Evolutionary conservation across 768 basidiomycete species (phyloP), one percentile per base, ranked within the genome.

Genomic region (Cantharellus cinnabarinus): DNA sequence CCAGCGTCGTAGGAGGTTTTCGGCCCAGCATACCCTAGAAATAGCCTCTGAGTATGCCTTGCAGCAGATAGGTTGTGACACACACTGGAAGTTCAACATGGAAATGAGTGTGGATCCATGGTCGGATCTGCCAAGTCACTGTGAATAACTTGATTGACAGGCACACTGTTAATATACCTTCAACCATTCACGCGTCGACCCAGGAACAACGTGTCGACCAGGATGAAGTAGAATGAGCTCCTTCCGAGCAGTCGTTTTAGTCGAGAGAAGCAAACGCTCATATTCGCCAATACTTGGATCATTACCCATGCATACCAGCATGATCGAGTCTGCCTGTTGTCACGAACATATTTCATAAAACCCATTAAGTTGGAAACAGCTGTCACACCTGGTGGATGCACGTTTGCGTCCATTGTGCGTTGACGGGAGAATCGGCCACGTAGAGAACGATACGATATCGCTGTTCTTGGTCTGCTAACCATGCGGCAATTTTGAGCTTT

Each of bases 231-330:
- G 74, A 3, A 99, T 83, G 37, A 99, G 79, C 68, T 99, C 95
- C 70, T 98, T 98, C 58, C 95, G 74, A n/a, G 94, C 95, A 0
- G 94, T 98, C 0, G 94, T 97, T 73, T 98, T 98, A 77, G 91
- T 86, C 1, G 91, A 91, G 48, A 97, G 75, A 29, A 99, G 71
- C 2, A 98, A 73, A 58, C 93, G 80, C 69, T 99, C 93, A 66
- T 90, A 98, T 71, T 99, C 95, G 7, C 95, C 95, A 3, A 90
- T 73, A 20, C 77, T 77, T 0, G 74, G 83, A 66, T 89, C 91
- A 60, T 95, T 91, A 2, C 88, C 93, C 79, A 93, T 85, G 4
- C 89, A 91, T 58, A 94, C 84, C 29, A 93, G 80, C 80, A 95
- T 82, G 42, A 95, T 86, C 67, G 80, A 93, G 71, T 97, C 91